Evolutionary conservation across 2,329 filamentous ascomycete genomes (phyloP).

Genomic region (Pyricularia sp.): DNA sequence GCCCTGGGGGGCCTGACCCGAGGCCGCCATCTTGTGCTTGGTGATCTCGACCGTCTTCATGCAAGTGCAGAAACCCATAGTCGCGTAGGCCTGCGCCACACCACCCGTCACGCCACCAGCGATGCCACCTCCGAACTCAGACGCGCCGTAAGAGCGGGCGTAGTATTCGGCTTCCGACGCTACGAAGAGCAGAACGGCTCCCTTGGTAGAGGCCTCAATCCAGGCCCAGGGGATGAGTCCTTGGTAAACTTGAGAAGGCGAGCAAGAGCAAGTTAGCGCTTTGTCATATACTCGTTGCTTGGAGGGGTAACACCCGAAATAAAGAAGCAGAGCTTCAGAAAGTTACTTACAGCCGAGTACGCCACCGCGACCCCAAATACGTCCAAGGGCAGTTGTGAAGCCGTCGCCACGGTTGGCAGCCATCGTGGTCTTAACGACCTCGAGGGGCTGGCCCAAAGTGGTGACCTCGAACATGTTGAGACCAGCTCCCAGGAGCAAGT

Average conservation of each 20-base stretch:
- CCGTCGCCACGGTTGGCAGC: conserved; percentile 87
- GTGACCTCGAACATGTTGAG: conserved; percentile 90
- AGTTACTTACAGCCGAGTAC: conserved; percentile 78
- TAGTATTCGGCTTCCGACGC: conserved; percentile 97
- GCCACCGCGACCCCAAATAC: conserved; percentile 91
- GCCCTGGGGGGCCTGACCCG: conserved; percentile 72
- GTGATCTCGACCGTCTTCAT: conserved; percentile 99
- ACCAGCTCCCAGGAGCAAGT: conserved; percentile 84
- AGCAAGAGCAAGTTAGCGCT: not conserved
- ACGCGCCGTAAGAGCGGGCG: conserved; percentile 69
- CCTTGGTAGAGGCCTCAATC: conserved; percentile 99
- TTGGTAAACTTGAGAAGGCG: conserved; percentile 70
- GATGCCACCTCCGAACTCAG: conserved; percentile 82
- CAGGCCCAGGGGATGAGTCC: conserved; percentile 99
- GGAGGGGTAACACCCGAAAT: not conserved
- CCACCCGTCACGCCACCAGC: conserved; percentile 83
- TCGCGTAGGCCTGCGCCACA: conserved; percentile 95
- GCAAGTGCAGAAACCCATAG: conserved; percentile 99
- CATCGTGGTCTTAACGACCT: conserved; percentile 99
- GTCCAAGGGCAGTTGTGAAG: conserved; percentile 66
- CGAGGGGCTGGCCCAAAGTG: conserved; percentile 63
- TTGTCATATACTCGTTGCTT: not conserved
- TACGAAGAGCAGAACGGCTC: conserved; percentile 96
- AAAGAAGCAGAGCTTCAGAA: not conserved
- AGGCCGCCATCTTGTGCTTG: conserved; percentile 82